Conservation (phyloP, 441 rosid species). For the Rhodomyrtus psidioides region DNA sequence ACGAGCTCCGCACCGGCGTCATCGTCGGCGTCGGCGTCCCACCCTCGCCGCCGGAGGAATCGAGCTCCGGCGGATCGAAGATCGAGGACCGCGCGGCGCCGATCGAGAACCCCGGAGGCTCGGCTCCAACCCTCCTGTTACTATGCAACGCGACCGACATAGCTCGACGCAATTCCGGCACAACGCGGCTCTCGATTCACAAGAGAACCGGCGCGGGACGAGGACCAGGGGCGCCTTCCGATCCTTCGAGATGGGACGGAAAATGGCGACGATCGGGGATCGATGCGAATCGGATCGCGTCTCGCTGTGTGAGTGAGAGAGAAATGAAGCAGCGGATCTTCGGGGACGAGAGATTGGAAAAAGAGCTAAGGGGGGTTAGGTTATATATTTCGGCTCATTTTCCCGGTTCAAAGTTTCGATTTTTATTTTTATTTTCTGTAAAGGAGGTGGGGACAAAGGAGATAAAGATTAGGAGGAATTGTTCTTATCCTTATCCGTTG, state of each 20-base stretch:
- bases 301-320: not conserved
- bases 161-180: not conserved
- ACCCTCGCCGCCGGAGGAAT: not conserved
- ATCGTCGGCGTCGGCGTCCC: slow-evolving; percentile 17
- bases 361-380: not conserved
- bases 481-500: slow-evolving; percentile 42
- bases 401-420: not conserved
- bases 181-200: slow-evolving; percentile 1
- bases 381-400: not conserved
- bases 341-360: not conserved
- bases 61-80: not conserved
- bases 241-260: not conserved
- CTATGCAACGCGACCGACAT: not conserved
- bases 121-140: not conserved
- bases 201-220: not conserved
- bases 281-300: not conserved
- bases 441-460: not conserved
- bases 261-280: not conserved
- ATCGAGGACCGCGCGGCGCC: not conserved
- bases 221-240: not conserved
- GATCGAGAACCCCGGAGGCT: not conserved
- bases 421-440: too few relatives aligned
- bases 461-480: not conserved
- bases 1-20: slow-evolving; percentile 23
- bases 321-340: not conserved